These are phyloP conservation scores for Nakaseomyces delphensis DNA, from an alignment of 1,139 yeast species.

Conservation along the genomic window DNA sequence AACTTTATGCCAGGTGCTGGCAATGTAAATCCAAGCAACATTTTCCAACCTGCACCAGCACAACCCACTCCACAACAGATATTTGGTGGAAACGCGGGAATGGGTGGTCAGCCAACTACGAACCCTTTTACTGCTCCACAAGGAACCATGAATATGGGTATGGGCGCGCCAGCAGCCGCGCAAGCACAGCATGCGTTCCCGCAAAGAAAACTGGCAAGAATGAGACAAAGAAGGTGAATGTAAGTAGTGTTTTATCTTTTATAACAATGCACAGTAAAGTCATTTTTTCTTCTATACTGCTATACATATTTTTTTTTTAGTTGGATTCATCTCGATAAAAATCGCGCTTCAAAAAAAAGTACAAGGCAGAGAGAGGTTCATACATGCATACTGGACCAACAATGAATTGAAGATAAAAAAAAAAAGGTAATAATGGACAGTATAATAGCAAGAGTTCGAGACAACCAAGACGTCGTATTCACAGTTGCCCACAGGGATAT, in stretches of 20 bases:
- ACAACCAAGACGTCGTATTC: slow-evolving; percentile 10
- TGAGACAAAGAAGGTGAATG: slow-evolving; percentile 20
- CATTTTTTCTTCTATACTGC: not conserved
- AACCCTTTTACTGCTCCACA: slow-evolving; percentile 7
- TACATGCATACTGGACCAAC: too few relatives aligned
- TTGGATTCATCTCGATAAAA: too few relatives aligned
- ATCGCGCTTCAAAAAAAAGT: too few relatives aligned
- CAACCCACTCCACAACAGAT: slow-evolving; percentile 15
- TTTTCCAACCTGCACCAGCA: not conserved
- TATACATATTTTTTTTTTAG: too few relatives aligned
- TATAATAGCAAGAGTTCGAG: not conserved
- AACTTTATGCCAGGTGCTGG: slow-evolving; percentile 3
- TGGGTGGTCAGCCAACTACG: too few relatives aligned
- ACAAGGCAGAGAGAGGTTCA: too few relatives aligned
- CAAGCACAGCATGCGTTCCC: slow-evolving; percentile 7
- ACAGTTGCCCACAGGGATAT: not conserved
- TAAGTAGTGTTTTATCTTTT: not conserved
- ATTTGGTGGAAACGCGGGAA: too few relatives aligned
- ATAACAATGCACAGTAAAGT: too few relatives aligned
- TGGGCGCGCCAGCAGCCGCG: not conserved
- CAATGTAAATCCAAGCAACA: not conserved
- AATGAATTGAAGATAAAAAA: not conserved
- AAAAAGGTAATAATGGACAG: not conserved
- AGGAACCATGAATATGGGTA: slow-evolving; percentile 4
- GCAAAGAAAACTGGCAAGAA: slow-evolving; percentile 24